phyloP scores from a whole-genome alignment of 2,329 filamentous ascomycete species.

The Pleomassaria siparia region DNA sequence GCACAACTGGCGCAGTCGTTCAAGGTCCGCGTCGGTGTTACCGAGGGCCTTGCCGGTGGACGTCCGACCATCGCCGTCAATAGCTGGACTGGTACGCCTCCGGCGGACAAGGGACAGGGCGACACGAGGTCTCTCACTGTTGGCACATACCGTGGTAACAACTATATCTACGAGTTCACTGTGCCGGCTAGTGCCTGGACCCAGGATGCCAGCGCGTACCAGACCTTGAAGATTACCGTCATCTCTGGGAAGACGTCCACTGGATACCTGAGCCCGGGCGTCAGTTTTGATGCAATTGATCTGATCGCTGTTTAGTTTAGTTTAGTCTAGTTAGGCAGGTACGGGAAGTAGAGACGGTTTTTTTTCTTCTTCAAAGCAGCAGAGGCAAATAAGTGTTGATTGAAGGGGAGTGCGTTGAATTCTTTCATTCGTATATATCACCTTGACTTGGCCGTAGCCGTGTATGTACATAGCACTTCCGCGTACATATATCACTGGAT shows the following conservation, averaged over 20 bases:
- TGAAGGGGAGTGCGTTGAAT: too few relatives aligned
- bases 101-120: constrained; percentile 18
- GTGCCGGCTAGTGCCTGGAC: constrained; percentile 25
- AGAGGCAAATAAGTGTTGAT: too few relatives aligned
- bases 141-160: constrained; percentile 27
- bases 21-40: constrained; percentile 26
- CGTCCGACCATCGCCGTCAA: constrained; percentile 20
- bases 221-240: constrained; percentile 20
- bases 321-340: too few relatives aligned
- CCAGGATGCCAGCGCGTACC: constrained; percentile 19
- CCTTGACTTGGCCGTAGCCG: too few relatives aligned
- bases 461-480: too few relatives aligned
- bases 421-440: too few relatives aligned
- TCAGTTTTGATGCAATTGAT: constrained; percentile 12
- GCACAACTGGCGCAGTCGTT: constrained; percentile 22
- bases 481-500: too few relatives aligned
- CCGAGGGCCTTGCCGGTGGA: constrained; percentile 21
- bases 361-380: too few relatives aligned
- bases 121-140: constrained; percentile 21
- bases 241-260: constrained; percentile 23
- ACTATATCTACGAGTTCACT: constrained; percentile 24
- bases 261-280: constrained; percentile 21
- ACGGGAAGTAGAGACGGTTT: too few relatives aligned
- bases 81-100: constrained; percentile 17
- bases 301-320: constrained; percentile 5